A percentile compares a stretch with the other conserved stretches of the same genome.
These are phyloP conservation scores for Tuber borchii DNA, from an alignment of 495 filamentous ascomycete genomes.

Conservation along the genomic window DNA sequence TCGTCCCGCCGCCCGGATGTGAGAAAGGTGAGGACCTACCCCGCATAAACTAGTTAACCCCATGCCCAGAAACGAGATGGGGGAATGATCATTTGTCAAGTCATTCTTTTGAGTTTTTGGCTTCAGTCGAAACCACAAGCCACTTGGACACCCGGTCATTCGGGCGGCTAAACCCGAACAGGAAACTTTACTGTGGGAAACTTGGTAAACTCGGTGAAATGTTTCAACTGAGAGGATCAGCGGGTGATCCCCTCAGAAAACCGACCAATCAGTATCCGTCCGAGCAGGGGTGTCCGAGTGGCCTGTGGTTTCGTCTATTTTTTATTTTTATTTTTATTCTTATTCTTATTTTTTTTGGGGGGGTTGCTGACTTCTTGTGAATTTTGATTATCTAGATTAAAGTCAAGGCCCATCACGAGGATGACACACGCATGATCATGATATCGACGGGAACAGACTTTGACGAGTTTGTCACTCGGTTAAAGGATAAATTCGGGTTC, in stretches of 20 bases:
- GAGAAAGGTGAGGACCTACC: constrained; percentile 31
- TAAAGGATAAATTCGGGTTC: constrained; percentile 79
- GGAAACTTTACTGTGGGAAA: background rate
- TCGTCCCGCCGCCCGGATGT: constrained; percentile 38
- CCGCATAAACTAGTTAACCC: background rate
- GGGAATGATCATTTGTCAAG: background rate
- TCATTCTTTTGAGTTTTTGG: background rate
- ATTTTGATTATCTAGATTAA: constrained; percentile 51
- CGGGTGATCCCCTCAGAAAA: background rate
- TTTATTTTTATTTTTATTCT: too few species aligned
- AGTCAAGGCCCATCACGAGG: constrained; percentile 85
- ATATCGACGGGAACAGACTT: constrained; percentile 67
- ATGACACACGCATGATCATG: constrained; percentile 93
- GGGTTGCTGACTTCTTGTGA: background rate
- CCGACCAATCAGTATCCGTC: background rate
- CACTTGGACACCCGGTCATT: background rate
- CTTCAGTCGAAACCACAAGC: background rate
- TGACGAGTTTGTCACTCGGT: constrained; percentile 63
- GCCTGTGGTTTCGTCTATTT: background rate
- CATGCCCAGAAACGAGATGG: background rate
- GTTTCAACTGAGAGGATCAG: background rate
- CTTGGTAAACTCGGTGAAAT: background rate
- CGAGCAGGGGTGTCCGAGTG: background rate
- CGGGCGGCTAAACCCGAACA: background rate
- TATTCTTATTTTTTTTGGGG: background rate